Evolutionary conservation across 495 filamentous ascomycete genomes (phyloP).

Genomic region (Alectoria sarmentosa): DNA sequence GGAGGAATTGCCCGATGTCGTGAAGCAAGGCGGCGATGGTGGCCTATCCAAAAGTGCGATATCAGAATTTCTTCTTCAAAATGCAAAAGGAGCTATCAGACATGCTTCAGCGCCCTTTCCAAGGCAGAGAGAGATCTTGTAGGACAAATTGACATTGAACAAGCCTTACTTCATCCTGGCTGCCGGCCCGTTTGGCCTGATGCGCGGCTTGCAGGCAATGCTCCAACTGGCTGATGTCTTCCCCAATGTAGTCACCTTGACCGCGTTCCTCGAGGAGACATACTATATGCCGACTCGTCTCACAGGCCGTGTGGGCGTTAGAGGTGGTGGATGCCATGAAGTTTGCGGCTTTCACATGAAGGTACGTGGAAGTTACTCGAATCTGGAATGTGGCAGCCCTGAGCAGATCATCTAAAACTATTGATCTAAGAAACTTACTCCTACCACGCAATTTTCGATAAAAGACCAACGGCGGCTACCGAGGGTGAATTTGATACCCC

Average conservation of each 20-base stretch:
- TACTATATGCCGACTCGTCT: conserved; percentile 1
- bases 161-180: not conserved
- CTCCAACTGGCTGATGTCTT: conserved; percentile 10
- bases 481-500: too few species aligned
- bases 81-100: not conserved
- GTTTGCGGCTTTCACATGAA: too few species aligned
- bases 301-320: not conserved
- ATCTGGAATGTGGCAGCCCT: too few species aligned
- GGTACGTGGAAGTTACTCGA: not conserved
- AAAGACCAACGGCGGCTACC: too few species aligned
- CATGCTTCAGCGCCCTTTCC: not conserved
- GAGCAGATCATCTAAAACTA: too few species aligned
- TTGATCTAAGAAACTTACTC: too few species aligned
- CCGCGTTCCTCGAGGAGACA: conserved; percentile 8
- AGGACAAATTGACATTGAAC: not conserved
- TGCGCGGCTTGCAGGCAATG: conserved; percentile 4
- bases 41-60: not conserved
- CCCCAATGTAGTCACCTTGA: conserved; percentile 8
- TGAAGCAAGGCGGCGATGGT: conserved; percentile 5
- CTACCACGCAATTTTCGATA: too few species aligned
- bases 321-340: not conserved
- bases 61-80: not conserved
- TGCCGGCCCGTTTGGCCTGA: not conserved
- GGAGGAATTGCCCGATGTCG: not conserved
- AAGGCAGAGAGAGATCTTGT: not conserved